Percentiles rank a stretch among this genome's conserved stretches.
These are phyloP conservation scores for Podospora bellae-mahoneyi DNA, from an alignment of 495 filamentous ascomycete genomes.

Conservation along the genomic window DNA sequence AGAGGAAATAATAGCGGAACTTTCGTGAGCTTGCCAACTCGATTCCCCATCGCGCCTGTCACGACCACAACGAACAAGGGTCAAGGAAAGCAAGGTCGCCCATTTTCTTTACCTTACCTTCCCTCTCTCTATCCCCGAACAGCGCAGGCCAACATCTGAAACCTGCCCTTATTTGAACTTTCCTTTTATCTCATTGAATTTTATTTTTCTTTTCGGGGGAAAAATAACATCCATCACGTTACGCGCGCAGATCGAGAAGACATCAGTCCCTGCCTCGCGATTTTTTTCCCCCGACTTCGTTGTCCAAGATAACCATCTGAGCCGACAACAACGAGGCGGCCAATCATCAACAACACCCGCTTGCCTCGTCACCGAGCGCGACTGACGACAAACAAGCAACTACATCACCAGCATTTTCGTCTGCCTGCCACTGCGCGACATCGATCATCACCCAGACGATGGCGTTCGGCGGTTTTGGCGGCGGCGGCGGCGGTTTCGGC, in stretches of 20 bases:
- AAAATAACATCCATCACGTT: neutral
- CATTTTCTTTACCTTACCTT: neutral
- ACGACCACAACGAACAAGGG: neutral
- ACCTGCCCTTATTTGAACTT: neutral
- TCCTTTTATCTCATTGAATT: neutral
- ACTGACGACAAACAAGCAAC: neutral
- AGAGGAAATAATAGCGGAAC: neutral
- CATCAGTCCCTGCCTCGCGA: slow-evolving; percentile 17
- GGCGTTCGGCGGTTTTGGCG: slow-evolving; percentile 46
- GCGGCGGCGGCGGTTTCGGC: slow-evolving; percentile 57
- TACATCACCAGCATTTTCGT: slow-evolving; percentile 3
- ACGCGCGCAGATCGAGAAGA: neutral
- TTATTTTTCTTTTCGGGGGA: neutral
- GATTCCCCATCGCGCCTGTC: slow-evolving; percentile 5
- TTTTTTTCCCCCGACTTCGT: slow-evolving; percentile 13
- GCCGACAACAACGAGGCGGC: neutral
- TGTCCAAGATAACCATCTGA: neutral
- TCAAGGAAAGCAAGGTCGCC: neutral
- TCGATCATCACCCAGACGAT: slow-evolving; percentile 33
- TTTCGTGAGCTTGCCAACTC: slow-evolving; percentile 6
- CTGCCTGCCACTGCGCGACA: slow-evolving; percentile 4
- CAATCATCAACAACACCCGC: too few species aligned
- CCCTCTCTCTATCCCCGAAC: neutral
- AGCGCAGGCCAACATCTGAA: neutral
- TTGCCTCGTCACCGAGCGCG: neutral